Evolutionary conservation across 2,329 filamentous ascomycete species (phyloP).

Genomic region (Fonsecaea nubica): DNA sequence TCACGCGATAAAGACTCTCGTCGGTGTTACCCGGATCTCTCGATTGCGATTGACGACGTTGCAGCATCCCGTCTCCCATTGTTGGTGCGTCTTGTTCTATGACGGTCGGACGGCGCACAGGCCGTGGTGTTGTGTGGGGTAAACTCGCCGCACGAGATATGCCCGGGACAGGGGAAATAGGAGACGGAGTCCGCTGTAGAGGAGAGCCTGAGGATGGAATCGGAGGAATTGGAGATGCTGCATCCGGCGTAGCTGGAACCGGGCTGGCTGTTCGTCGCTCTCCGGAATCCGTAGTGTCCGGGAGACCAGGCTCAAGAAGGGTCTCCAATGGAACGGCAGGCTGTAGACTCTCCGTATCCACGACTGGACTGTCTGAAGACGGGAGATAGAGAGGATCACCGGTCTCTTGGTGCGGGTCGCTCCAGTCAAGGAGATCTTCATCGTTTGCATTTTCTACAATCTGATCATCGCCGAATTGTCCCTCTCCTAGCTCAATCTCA

Average conservation of each 20-base stretch:
- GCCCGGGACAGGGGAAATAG: constrained; percentile 27
- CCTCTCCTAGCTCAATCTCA: not conserved
- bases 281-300: not conserved
- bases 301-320: constrained; percentile 15
- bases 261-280: not conserved
- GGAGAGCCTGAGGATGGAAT: not conserved
- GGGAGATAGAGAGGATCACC: not conserved
- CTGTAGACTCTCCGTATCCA: constrained; percentile 5
- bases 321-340: constrained; percentile 25
- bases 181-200: not conserved
- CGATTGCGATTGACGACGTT: constrained; percentile 8
- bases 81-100: constrained; percentile 30
- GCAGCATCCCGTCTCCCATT: constrained; percentile 16
- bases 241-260: not conserved
- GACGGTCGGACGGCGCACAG: constrained; percentile 37
- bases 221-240: not conserved
- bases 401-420: not conserved
- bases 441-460: not conserved
- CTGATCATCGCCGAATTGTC: not conserved
- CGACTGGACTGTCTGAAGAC: not conserved
- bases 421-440: not conserved
- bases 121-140: constrained; percentile 25
- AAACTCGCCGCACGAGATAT: constrained; percentile 33
- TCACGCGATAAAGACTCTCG: constrained; percentile 28
- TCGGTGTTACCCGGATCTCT: constrained; percentile 10